Percentiles rank a stretch among this genome's conserved stretches.
phyloP scores from a whole-genome alignment of 2,329 filamentous ascomycete genomes.

The Geosmithia flava region DNA sequence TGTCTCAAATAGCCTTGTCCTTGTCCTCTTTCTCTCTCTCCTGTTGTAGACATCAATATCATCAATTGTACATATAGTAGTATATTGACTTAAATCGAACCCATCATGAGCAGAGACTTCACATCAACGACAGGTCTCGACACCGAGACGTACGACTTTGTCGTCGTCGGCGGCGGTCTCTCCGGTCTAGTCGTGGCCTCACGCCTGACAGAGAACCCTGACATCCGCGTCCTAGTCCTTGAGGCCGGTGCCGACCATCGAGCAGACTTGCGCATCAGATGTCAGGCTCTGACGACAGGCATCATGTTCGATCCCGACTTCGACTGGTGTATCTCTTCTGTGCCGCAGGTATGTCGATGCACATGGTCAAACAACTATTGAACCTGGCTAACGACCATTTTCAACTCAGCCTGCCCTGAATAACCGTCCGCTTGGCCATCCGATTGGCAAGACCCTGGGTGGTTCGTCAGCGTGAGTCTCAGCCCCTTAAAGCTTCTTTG shows the following conservation, averaged over 20 bases:
- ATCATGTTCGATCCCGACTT: neutral
- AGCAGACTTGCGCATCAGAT: neutral
- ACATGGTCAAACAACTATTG: neutral
- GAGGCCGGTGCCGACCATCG: neutral
- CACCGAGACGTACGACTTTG: conserved; percentile 13
- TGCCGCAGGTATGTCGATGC: neutral
- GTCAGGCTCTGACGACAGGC: neutral
- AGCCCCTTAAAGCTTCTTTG: too few species aligned
- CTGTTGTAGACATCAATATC: too few species aligned
- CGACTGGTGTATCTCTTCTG: neutral
- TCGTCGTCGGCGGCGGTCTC: conserved; percentile 24
- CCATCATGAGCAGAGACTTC: neutral
- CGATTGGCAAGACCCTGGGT: neutral
- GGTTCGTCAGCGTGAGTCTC: neutral
- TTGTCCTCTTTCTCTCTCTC: too few species aligned
- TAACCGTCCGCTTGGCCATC: too few species aligned
- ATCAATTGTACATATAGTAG: too few species aligned
- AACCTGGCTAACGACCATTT: too few species aligned
- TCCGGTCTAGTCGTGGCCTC: conserved; percentile 23
- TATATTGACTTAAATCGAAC: too few species aligned
- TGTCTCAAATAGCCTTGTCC: too few species aligned
- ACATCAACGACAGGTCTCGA: neutral
- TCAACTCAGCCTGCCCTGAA: too few species aligned
- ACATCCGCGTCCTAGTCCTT: neutral
- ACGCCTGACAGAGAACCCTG: conserved; percentile 19